Evolutionary conservation across 2,329 filamentous ascomycete genomes (phyloP).

Genomic region (Albifimbria verrucaria): DNA sequence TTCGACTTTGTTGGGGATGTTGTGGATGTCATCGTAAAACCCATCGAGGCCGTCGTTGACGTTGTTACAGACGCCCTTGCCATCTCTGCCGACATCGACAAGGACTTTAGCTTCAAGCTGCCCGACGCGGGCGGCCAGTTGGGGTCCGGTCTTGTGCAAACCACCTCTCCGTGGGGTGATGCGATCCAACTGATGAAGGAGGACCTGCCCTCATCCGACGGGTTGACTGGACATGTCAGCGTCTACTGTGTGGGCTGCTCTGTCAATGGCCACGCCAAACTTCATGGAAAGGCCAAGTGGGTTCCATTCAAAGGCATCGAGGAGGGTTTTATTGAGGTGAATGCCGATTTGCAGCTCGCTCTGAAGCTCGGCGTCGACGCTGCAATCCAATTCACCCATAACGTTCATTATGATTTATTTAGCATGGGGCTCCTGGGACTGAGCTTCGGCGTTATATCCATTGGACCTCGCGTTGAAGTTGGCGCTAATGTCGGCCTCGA

Average conservation of each 20-base stretch:
- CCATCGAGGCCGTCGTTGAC: constrained; percentile 1
- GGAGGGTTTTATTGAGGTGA: constrained; percentile 19
- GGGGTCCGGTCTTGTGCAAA: constrained; percentile 10
- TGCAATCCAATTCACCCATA: constrained; percentile 13
- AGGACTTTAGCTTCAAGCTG: constrained; percentile 14
- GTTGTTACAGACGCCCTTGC: constrained; percentile 3
- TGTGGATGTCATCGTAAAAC: constrained; percentile 2
- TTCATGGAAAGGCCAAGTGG: constrained; percentile 21
- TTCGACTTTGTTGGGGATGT: not conserved
- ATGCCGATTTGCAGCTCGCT: constrained; percentile 18
- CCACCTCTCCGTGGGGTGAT: constrained; percentile 24
- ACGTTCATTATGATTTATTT: constrained; percentile 17
- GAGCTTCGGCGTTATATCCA: constrained; percentile 19
- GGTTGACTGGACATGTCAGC: constrained; percentile 5
- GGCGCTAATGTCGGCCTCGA: constrained; percentile 17
- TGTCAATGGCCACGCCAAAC: constrained; percentile 19
- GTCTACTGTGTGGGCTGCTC: constrained; percentile 28
- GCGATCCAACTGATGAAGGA: constrained; percentile 24
- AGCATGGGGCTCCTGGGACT: constrained; percentile 20
- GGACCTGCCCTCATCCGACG: constrained; percentile 8
- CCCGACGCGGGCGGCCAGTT: constrained; percentile 10
- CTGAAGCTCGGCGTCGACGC: constrained; percentile 29
- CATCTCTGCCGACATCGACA: constrained; percentile 10
- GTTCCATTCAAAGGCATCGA: constrained; percentile 19
- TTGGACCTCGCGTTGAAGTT: constrained; percentile 21